A percentile compares a stretch with the other conserved stretches of the same genome.
phyloP scores from a whole-genome alignment of 176 grass and related monocot species.

The Typha latifolia region DNA sequence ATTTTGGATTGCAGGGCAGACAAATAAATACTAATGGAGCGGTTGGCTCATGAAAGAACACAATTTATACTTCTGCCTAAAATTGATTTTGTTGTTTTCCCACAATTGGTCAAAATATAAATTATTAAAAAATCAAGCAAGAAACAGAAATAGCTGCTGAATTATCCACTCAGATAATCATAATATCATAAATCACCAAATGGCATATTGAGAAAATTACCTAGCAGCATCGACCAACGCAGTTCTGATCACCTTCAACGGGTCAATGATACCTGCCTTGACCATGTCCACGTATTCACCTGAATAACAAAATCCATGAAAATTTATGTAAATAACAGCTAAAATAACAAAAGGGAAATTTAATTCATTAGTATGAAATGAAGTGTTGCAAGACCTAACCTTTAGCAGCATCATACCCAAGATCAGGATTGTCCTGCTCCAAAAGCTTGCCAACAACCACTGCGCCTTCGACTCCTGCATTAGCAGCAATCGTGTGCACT shows the following conservation, averaged over 20 bases:
- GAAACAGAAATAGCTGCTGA: not conserved
- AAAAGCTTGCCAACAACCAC: slow-evolving; percentile 95
- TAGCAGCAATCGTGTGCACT: slow-evolving; percentile 76
- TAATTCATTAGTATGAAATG: not conserved
- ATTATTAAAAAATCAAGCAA: not conserved
- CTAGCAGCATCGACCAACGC: slow-evolving; percentile 96
- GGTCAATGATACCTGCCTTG: slow-evolving; percentile 91
- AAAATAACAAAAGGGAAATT: not conserved
- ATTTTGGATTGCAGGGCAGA: too few relatives aligned
- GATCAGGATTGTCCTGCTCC: slow-evolving; percentile 79
- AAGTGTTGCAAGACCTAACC: slow-evolving; percentile 22
- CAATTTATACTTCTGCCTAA: too few relatives aligned
- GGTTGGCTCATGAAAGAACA: too few relatives aligned
- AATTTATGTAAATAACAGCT: not conserved
- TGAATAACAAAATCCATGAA: slow-evolving; percentile 12
- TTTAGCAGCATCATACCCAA: slow-evolving; percentile 96
- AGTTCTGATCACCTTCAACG: slow-evolving; percentile 97
- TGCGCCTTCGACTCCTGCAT: slow-evolving; percentile 95
- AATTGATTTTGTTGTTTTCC: too few relatives aligned
- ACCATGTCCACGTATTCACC: slow-evolving; percentile 98
- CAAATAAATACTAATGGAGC: too few relatives aligned
- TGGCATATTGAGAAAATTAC: slow-evolving; percentile 18
- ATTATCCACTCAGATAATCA: not conserved
- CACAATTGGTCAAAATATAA: too few relatives aligned
- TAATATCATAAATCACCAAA: not conserved